phyloP scores from a whole-genome alignment of 495 filamentous ascomycete species.

The Lineolata rhizophorae region DNA sequence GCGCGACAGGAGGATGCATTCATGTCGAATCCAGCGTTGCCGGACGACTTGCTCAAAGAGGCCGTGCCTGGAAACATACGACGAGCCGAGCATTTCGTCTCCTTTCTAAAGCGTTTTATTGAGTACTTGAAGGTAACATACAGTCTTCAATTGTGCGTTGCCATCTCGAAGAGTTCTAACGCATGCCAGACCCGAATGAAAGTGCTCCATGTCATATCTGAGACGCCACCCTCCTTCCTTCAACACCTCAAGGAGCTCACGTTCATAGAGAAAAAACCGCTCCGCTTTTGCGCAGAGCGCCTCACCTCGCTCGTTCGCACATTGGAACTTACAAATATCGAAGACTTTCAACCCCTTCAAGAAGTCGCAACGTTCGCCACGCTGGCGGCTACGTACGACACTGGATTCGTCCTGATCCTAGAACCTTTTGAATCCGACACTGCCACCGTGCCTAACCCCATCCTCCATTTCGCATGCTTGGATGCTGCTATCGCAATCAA shows the following conservation, averaged over 20 bases:
- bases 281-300: conserved; percentile 89
- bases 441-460: conserved; percentile 85
- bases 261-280: conserved; percentile 90
- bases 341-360: conserved; percentile 91
- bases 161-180: too few relatives aligned
- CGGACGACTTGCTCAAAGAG: conserved; percentile 70
- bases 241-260: conserved; percentile 86
- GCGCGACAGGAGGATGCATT: conserved; percentile 83
- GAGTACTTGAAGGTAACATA: conserved; percentile 83
- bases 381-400: conserved; percentile 89
- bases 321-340: conserved; percentile 88
- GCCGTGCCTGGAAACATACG: conserved; percentile 93
- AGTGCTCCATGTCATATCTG: conserved; percentile 87
- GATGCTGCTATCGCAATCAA: conserved; percentile 98
- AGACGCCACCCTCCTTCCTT: conserved; percentile 87
- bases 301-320: conserved; percentile 88
- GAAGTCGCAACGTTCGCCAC: conserved; percentile 99
- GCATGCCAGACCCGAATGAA: conserved; percentile 91
- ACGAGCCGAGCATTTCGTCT: conserved; percentile 86
- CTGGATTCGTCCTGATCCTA: conserved; percentile 84
- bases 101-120: conserved; percentile 87
- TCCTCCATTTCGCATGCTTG: conserved; percentile 88
- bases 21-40: conserved; percentile 80
- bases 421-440: conserved; percentile 93
- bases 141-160: neutral